A percentile compares a stretch with the other conserved stretches of the same genome.
Evolutionary conservation across 1,139 yeast genomes (phyloP).

Genomic region (Taphrina betulina): DNA sequence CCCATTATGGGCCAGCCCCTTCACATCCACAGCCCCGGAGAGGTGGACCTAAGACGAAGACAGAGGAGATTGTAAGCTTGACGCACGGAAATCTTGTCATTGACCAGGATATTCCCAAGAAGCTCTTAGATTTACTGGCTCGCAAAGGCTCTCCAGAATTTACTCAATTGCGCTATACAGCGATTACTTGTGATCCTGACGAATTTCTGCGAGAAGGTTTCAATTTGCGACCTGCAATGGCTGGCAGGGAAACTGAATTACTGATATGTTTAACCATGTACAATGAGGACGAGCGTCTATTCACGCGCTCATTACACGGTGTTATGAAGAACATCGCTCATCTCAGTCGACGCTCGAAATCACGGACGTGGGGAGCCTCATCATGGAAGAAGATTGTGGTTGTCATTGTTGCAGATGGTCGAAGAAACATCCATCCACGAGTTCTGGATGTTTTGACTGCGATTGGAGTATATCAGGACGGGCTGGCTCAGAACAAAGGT

Average conservation of each 20-base stretch:
- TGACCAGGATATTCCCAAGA: slow-evolving; percentile 91
- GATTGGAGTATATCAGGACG: slow-evolving; percentile 92
- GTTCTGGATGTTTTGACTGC: slow-evolving; percentile 84
- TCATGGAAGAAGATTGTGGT: slow-evolving; percentile 96
- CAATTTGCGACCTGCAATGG: slow-evolving; percentile 64
- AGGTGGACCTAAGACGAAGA: slow-evolving; percentile 54
- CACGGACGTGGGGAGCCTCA: slow-evolving; percentile 89
- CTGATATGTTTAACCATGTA: slow-evolving; percentile 76
- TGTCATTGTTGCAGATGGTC: slow-evolving; percentile 84
- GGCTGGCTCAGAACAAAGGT: slow-evolving; percentile 71
- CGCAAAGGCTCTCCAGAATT: slow-evolving; percentile 87
- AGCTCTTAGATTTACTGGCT: slow-evolving; percentile 72
- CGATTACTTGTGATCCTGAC: slow-evolving; percentile 76
- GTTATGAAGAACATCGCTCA: slow-evolving; percentile 88
- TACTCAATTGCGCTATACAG: slow-evolving; percentile 82
- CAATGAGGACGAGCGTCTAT: slow-evolving; percentile 70
- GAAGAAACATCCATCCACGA: slow-evolving; percentile 77
- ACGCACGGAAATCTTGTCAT: slow-evolving; percentile 77
- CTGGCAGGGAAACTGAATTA: slow-evolving; percentile 68
- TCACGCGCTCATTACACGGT: slow-evolving; percentile 73
- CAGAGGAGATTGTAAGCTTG: slow-evolving; percentile 62
- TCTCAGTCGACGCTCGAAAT: slow-evolving; percentile 72
- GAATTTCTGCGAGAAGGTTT: slow-evolving; percentile 58
- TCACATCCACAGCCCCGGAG: slow-evolving; percentile 56
- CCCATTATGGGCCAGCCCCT: slow-evolving; percentile 35